Conservation (phyloP, 306 rosid genomes). For the Ziziphus jujuba region DNA sequence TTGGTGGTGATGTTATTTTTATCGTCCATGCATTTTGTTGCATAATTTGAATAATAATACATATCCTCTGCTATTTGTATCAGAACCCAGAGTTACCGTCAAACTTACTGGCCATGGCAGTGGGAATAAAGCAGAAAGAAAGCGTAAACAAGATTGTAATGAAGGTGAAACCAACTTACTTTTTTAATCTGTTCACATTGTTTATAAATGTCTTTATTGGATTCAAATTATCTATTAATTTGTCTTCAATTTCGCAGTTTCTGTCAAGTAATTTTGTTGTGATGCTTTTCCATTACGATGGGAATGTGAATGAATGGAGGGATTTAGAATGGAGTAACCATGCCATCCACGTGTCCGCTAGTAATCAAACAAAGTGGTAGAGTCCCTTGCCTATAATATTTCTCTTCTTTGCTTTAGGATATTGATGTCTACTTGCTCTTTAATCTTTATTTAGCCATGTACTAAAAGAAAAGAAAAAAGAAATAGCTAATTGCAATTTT, state of each 20-base stretch:
- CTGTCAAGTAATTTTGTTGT: conserved; percentile 33
- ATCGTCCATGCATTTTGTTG: background rate
- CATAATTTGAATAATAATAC: background rate
- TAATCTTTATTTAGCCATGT: too few species aligned
- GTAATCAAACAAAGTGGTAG: conserved; percentile 65
- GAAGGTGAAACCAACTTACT: conserved; percentile 44
- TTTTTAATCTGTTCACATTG: background rate
- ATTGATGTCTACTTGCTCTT: too few species aligned
- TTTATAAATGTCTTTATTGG: conserved; percentile 14
- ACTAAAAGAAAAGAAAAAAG: too few species aligned
- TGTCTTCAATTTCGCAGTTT: conserved; percentile 35
- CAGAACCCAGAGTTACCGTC: conserved; percentile 47
- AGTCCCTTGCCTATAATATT: background rate
- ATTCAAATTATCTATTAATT: conserved; percentile 8
- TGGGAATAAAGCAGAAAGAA: conserved; percentile 68
- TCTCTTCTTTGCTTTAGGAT: too few species aligned
- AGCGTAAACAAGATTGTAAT: conserved; percentile 58
- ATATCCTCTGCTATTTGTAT: background rate
- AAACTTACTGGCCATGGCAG: conserved; percentile 76
- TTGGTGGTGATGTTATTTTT: background rate
- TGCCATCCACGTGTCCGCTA: conserved; percentile 48
- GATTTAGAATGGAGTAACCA: conserved; percentile 42
- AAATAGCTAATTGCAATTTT: too few species aligned
- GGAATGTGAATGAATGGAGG: conserved; percentile 48
- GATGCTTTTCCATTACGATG: conserved; percentile 64